Conservation (phyloP, 2,329 filamentous ascomycete species). For the Trichoderma aggressivum region DNA sequence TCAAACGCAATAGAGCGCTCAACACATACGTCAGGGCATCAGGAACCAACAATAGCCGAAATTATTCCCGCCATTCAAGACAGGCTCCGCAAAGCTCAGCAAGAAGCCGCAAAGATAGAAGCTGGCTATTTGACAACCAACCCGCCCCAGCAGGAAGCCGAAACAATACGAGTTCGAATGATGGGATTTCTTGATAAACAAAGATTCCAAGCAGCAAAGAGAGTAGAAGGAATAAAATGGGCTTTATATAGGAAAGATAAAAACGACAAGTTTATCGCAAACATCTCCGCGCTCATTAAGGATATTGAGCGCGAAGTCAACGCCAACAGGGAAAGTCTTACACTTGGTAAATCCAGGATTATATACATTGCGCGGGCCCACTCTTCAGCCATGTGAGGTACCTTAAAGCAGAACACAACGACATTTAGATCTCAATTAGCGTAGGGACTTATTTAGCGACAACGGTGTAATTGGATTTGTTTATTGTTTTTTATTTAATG, state of each 20-base stretch:
- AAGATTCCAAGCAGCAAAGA: not conserved
- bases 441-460: not conserved
- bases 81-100: not conserved
- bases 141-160: too few species aligned
- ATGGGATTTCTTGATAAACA: not conserved
- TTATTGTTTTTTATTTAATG: not conserved
- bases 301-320: not conserved
- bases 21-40: fast-evolving
- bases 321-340: not conserved
- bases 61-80: not conserved
- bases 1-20: not conserved
- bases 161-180: not conserved
- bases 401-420: not conserved
- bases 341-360: not conserved
- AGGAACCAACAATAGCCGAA: not conserved
- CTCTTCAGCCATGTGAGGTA: not conserved
- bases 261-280: not conserved
- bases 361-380: not conserved
- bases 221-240: not conserved
- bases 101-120: not conserved
- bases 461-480: not conserved
- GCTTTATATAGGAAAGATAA: not conserved
- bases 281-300: not conserved
- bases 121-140: too few species aligned
- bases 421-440: not conserved